These are phyloP conservation scores for Rhizophagus clarus DNA, from an alignment of 192 early-diverging fungal species.

Conservation along the genomic window DNA sequence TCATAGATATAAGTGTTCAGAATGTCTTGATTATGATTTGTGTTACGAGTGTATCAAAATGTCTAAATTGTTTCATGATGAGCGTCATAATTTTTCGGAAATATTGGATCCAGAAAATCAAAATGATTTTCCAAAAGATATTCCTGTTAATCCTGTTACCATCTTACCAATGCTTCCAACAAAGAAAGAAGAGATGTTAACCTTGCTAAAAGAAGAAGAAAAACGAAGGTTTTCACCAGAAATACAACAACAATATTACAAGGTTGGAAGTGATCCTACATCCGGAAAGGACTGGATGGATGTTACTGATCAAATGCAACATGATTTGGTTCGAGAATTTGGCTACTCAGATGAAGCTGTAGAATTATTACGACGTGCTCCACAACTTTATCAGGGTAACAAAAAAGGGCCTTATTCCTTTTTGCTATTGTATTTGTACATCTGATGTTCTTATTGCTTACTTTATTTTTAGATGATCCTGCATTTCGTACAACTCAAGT, in stretches of 20 bases:
- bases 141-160: neutral
- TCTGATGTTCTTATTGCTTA: neutral
- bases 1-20: constrained; percentile 15
- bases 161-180: constrained; percentile 22
- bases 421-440: neutral
- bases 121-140: neutral
- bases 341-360: constrained; percentile 22
- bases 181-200: constrained; percentile 17
- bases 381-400: constrained; percentile 23
- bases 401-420: neutral
- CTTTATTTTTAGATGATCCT: constrained; percentile 1
- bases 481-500: constrained; percentile 14
- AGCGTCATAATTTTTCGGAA: constrained; percentile 14
- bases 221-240: constrained; percentile 18
- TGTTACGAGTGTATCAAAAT: constrained; percentile 18
- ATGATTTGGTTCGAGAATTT: constrained; percentile 25
- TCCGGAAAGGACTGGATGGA: constrained; percentile 24
- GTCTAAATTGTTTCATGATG: constrained; percentile 15
- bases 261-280: constrained; percentile 18
- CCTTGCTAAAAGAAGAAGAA: constrained; percentile 9
- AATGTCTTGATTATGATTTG: constrained; percentile 24
- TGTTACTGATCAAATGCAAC: constrained; percentile 24
- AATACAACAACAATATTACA: constrained; percentile 24
- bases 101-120: neutral
- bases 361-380: constrained; percentile 24